phyloP scores from a whole-genome alignment of 225 moss, liverwort and hornwort species.

The Physcomitrellopsis africana region DNA sequence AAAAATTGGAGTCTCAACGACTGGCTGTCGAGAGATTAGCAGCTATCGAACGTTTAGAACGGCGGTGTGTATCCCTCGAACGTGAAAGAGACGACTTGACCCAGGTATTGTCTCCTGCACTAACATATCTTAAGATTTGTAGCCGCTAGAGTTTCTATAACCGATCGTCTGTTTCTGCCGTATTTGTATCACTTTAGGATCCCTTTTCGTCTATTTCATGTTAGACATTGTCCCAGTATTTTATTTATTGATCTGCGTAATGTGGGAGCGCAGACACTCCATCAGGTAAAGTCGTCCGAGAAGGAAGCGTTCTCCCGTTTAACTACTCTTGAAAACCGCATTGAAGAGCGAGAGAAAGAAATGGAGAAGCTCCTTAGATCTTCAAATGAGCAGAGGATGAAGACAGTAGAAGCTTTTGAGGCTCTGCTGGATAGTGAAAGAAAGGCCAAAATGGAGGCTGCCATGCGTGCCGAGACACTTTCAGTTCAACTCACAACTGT shows the following conservation, averaged over 20 bases:
- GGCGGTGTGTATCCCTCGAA: conserved; percentile 57
- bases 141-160: background rate
- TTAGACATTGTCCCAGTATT: background rate
- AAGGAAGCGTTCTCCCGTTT: conserved; percentile 53
- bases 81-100: conserved; percentile 59
- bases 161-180: background rate
- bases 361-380: conserved; percentile 70
- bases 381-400: conserved; percentile 76
- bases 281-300: conserved; percentile 48
- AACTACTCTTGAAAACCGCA: conserved; percentile 62
- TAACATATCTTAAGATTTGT: background rate
- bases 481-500: conserved; percentile 73
- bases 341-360: conserved; percentile 78
- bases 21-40: conserved; percentile 56
- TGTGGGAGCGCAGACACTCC: conserved; percentile 45
- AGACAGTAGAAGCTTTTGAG: conserved; percentile 78
- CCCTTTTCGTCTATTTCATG: background rate
- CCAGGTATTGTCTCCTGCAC: conserved; percentile 27
- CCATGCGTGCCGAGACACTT: conserved; percentile 70
- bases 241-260: background rate
- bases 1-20: conserved; percentile 72
- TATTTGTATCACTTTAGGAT: background rate
- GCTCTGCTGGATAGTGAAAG: conserved; percentile 72
- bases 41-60: conserved; percentile 60
- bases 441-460: conserved; percentile 75